Base-by-base conservation (phyloP, 139 green algal species). In the Nannochloris sp. region DNA sequence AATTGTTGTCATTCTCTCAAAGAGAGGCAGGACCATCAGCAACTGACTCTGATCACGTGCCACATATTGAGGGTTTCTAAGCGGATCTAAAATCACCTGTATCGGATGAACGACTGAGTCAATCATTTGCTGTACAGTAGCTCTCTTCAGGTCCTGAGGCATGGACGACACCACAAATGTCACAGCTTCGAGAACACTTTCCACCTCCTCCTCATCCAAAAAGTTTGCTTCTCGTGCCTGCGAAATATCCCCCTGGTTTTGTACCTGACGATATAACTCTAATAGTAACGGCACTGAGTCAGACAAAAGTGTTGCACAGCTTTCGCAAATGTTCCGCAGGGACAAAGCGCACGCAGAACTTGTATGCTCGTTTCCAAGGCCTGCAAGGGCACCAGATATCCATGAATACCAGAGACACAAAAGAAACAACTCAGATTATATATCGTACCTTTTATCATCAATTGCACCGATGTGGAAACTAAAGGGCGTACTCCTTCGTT, bases 1-100 rank as follows among this genome's bases (percentile, higher is more conserved):
- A 48, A 90, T 67, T 48, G 72, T 78, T 23, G 81, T 76, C 4
- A 90, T 49, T 8, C 84, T 66, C 51, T 90, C 84, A 40, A 85
- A 56, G 25, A 88, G 63, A 14, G 81, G 72, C 43, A 84, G 50
- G 5, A 87, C 64, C 24, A 68, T 53, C 12, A 18, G 4, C 34
- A 76, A 34, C 36, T 50, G 53, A n/a, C 11, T 44, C 3, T 29
- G 40, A n/a, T 29, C 24, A 51, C 34, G 44, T 27, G 31, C 34
- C 11, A n/a, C 23, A 4, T 16, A 21, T 18, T 37, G 36, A 37
- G 48, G 37, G 0, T 23, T 46, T 53, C n/a, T 60, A 60, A 11
- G n/a, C 23, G 25, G 65, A 23, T 29, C 5, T 37, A 60, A 29
- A 31, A 60, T 60, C 29, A 31, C 44, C 16, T 62, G 64, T 58